Conservation (phyloP, 2,329 filamentous ascomycete genomes). For the Apiospora marii region DNA sequence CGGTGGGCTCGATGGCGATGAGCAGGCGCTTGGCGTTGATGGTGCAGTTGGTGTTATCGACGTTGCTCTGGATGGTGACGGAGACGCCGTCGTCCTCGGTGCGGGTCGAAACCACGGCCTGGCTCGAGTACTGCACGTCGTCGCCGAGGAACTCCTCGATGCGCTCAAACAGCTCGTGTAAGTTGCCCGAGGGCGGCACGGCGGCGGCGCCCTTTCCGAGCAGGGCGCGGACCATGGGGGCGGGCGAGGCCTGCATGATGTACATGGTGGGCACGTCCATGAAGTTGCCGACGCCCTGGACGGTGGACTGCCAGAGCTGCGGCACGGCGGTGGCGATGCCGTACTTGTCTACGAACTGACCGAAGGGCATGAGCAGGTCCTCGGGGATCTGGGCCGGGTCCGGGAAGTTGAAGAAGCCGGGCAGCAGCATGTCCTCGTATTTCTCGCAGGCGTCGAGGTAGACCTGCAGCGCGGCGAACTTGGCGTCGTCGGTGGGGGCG, state of each 20-base stretch:
- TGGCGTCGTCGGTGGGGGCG: not conserved
- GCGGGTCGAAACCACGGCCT: not conserved
- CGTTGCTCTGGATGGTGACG: not conserved
- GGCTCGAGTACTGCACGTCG: slow-evolving; percentile 3
- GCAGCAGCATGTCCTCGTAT: slow-evolving; percentile 26
- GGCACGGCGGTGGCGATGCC: not conserved
- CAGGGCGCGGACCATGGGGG: not conserved
- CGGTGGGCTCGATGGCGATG: slow-evolving; percentile 10
- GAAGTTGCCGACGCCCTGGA: slow-evolving; percentile 29
- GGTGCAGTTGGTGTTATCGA: not conserved
- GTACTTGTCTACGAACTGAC: slow-evolving; percentile 4
- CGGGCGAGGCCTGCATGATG: slow-evolving; percentile 7
- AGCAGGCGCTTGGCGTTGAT: slow-evolving; percentile 1
- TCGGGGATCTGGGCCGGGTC: slow-evolving; percentile 1
- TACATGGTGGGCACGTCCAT: slow-evolving; percentile 15
- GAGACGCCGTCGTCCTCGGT: not conserved
- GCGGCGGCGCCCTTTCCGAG: not conserved
- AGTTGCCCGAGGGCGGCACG: not conserved
- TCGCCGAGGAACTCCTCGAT: not conserved
- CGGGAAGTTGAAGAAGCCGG: slow-evolving; percentile 17
- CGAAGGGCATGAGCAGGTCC: slow-evolving; percentile 17
- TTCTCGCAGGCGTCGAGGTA: slow-evolving; percentile 14
- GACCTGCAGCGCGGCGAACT: slow-evolving; percentile 21
- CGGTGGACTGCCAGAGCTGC: slow-evolving; percentile 22
- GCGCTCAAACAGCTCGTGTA: slow-evolving; percentile 25